Percentiles rank a stretch among this genome's conserved stretches.
Conservation (phyloP, 1,139 yeast genomes). For the Blastobotrys elegans region DNA sequence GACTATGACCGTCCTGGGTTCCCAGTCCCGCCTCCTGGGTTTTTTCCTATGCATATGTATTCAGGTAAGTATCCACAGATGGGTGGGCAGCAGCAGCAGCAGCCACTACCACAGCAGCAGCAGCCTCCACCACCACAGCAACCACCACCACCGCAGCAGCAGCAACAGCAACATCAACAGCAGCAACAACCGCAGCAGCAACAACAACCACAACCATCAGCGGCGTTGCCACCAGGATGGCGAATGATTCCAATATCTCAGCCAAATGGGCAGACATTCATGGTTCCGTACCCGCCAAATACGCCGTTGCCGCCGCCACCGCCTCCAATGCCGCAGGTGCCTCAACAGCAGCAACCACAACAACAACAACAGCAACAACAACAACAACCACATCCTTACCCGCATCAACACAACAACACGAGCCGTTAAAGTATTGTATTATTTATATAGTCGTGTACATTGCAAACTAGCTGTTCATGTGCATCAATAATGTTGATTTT, state of each 20-base stretch:
- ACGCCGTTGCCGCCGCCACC: conserved; percentile 14
- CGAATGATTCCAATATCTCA: conserved; percentile 3
- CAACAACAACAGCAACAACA: conserved; percentile 9
- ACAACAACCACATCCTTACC: background rate
- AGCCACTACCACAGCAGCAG: conserved; percentile 9
- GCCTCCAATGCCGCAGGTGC: conserved; percentile 14
- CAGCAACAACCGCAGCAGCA: conserved; percentile 10
- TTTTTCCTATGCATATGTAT: background rate
- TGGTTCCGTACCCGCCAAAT: conserved; percentile 11
- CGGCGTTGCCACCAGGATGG: conserved; percentile 9
- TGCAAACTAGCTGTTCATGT: background rate
- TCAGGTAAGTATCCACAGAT: background rate
- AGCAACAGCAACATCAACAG: conserved; percentile 14
- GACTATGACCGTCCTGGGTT: background rate
- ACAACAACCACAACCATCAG: conserved; percentile 2
- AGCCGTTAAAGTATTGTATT: background rate
- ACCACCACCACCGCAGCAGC: conserved; percentile 6
- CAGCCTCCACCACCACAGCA: conserved; percentile 2
- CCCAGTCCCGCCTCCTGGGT: conserved; percentile 3
- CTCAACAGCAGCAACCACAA: conserved; percentile 3
- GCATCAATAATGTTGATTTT: conserved; percentile 1
- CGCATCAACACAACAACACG: background rate
- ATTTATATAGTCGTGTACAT: background rate
- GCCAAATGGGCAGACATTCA: conserved; percentile 8
- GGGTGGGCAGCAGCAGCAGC: conserved; percentile 5